A percentile compares a stretch with the other conserved stretches of the same genome.
Conservation (phyloP, 148 eudicot species). For the Rhododendron ovatum region DNA sequence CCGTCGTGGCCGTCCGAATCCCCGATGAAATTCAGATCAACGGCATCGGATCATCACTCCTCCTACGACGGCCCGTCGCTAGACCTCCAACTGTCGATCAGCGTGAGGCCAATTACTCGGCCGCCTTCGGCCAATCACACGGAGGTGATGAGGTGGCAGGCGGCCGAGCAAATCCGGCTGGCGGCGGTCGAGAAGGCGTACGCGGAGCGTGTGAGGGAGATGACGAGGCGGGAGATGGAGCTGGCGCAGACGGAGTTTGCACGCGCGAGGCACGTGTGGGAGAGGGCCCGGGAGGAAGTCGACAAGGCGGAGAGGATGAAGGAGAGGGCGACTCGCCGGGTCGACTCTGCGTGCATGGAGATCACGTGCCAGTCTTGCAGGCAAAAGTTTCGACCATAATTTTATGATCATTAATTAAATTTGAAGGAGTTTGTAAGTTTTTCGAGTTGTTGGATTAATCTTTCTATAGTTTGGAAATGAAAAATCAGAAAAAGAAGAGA, state of each 20-base stretch:
- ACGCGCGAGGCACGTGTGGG: conserved; percentile 73
- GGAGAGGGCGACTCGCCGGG: conserved; percentile 34
- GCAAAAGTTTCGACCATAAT: conserved; percentile 61
- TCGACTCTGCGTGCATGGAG: conserved; percentile 55
- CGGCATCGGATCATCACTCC: neutral
- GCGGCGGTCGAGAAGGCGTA: conserved; percentile 83
- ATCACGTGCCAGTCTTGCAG: conserved; percentile 85
- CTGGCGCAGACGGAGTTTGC: conserved; percentile 80
- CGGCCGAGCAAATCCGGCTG: conserved; percentile 69
- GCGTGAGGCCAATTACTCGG: conserved; percentile 25
- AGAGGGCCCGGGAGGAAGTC: conserved; percentile 73
- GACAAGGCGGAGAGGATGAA: conserved; percentile 57
- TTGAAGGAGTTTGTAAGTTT: neutral
- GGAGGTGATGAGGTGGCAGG: conserved; percentile 70
- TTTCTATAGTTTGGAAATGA: neutral
- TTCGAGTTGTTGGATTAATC: neutral
- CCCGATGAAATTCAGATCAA: conserved; percentile 11
- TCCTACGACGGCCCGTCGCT: conserved; percentile 34
- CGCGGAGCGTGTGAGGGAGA: conserved; percentile 81
- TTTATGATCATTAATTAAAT: neutral
- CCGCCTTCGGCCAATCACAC: conserved; percentile 10
- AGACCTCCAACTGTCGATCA: conserved; percentile 75
- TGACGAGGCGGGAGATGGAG: conserved; percentile 75
- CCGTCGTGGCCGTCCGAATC: conserved; percentile 26
- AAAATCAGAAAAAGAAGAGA: neutral